phyloP scores from a whole-genome alignment of 2,329 filamentous ascomycete species.

The Trichoderma hamatum region DNA sequence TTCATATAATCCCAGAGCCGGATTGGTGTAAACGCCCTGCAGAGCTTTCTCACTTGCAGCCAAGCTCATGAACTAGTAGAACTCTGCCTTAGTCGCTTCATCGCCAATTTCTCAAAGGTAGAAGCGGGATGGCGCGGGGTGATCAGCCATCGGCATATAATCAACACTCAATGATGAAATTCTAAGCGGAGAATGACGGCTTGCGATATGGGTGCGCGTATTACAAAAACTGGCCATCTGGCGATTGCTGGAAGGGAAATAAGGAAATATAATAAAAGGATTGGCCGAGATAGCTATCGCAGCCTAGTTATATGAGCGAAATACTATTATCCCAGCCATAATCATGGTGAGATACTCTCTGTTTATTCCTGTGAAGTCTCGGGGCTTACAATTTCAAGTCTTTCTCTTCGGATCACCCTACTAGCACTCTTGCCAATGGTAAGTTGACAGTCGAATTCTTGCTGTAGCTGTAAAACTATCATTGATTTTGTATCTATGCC shows the following conservation, averaged over 20 bases:
- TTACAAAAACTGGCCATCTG: conserved; percentile 5
- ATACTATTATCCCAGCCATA: not conserved
- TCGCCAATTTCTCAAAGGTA: not conserved
- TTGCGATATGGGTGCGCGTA: not conserved
- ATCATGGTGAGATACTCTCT: not conserved
- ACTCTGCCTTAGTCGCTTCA: not conserved
- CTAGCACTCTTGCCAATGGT: conserved; percentile 14
- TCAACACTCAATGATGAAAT: not conserved
- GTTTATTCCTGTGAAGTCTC: not conserved
- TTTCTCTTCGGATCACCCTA: not conserved
- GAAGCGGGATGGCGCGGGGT: not conserved
- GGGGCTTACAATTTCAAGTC: not conserved
- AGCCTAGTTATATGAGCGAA: not conserved
- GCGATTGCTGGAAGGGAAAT: no score
- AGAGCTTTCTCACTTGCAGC: not conserved
- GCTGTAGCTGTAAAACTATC: not conserved
- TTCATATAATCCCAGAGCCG: not conserved
- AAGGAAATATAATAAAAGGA: not conserved
- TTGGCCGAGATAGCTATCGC: not conserved
- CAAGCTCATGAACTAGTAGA: conserved; percentile 7
- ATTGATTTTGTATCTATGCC: not conserved
- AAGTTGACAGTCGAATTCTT: not conserved
- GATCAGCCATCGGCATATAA: not conserved
- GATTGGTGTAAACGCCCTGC: conserved; percentile 3
- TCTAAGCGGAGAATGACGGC: not conserved